Base-by-base conservation (phyloP, 305 asterid species). In the Fraxinus greggii region DNA sequence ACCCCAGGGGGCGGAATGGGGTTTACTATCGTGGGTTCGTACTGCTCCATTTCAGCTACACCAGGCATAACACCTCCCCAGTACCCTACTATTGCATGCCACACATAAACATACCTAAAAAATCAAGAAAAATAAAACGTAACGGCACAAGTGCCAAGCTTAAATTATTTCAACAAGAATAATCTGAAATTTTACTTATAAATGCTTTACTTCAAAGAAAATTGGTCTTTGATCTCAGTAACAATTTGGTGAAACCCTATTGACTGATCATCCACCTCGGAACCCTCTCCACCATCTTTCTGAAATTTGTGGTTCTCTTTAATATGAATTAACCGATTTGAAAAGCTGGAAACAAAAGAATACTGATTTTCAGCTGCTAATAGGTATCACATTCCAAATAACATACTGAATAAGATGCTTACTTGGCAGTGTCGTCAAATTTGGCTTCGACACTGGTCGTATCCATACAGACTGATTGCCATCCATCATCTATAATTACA, bases 381-480 rank as follows among this genome's bases (percentile, higher is more conserved):
- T 78, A 31, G 19, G 54, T 19, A 74, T 51, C 26, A 80, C 19
- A 79, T 74, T 29, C 7, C 1, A 42, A 54, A 42, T 26, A 59
- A 78, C 36, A 21, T 59, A 76, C 35, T 75, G 63, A 80, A 79
- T 63, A 4, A 78, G 75, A 77, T 36, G 75, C 90, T 89, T 83
- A 92, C 98, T 95, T 92, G 83, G 97, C 97, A n/a, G 91, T 45
- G 87, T 90, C 85, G 76, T 87, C 94, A 17, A 86, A 82, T 86
- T 85, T 83, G 21, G 87, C 83, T 83, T 84, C 93, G 23, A 83
- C 42, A 45, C 95, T 81, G 29, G 85, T 84, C 63, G 91, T 86
- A 88, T 95, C 98, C 98, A 92, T 91, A 51, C 87, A 86, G 78
- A 93, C 97, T 10, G 95, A 88, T 83, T 95, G 98, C 98, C 98